Conservation (phyloP, 805 yeast genomes). For the Starmerella bombicola region DNA sequence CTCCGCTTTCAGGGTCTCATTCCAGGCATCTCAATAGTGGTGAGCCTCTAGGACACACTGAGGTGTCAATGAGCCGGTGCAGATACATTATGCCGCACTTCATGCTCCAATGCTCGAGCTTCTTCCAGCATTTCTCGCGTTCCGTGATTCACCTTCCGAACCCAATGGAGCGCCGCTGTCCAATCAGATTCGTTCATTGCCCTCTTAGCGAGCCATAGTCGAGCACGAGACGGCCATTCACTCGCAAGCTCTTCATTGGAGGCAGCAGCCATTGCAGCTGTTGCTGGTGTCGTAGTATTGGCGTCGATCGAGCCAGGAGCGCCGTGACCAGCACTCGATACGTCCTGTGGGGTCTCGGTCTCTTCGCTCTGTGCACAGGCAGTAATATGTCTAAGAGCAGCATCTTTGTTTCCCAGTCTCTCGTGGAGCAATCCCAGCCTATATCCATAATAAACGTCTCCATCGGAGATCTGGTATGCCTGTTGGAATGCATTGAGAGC, state of each 20-base stretch:
- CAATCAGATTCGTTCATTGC: constrained; percentile 47
- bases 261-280: background rate
- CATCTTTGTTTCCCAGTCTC: constrained; percentile 38
- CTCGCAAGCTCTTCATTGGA: constrained; percentile 7
- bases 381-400: constrained; percentile 52
- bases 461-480: constrained; percentile 49
- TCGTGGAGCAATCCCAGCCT: constrained; percentile 60
- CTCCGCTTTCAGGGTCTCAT: too few species aligned
- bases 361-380: constrained; percentile 52
- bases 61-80: too few species aligned
- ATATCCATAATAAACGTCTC: constrained; percentile 45
- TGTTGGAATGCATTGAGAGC: constrained; percentile 72
- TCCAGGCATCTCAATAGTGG: too few species aligned
- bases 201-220: constrained; percentile 72
- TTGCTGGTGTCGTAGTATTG: background rate
- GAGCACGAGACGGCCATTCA: constrained; percentile 41
- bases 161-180: constrained; percentile 58
- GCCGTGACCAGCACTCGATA: background rate
- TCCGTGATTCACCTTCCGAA: constrained; percentile 52
- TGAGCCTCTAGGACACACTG: too few species aligned
- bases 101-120: constrained; percentile 71
- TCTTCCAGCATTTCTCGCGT: constrained; percentile 47
- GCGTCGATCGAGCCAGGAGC: background rate
- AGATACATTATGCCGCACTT: constrained; percentile 35
- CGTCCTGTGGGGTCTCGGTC: constrained; percentile 28